Conservation (phyloP, 73 alveolate genomes). For the Paramecium sexaurelia region DNA sequence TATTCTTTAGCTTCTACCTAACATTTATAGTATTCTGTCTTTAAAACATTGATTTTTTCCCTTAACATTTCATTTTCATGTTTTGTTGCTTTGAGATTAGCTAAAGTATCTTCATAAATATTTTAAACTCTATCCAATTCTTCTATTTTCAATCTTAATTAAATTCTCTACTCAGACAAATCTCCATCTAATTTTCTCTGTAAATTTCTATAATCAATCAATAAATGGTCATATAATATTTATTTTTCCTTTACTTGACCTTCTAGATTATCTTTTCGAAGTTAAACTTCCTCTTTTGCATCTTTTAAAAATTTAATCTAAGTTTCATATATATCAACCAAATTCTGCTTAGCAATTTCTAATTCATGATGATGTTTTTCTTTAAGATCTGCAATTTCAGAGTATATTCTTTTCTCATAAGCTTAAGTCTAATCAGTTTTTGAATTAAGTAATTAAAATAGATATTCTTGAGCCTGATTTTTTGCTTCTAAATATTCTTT, state of each 20-base stretch:
- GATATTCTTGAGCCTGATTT: slow-evolving; percentile 79
- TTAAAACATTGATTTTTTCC: slow-evolving; percentile 80
- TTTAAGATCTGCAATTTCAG: slow-evolving; percentile 82
- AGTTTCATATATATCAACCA: slow-evolving; percentile 86
- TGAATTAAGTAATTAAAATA: slow-evolving; percentile 79
- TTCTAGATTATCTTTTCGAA: slow-evolving; percentile 71
- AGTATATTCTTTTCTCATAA: slow-evolving; percentile 73
- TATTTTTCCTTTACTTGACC: slow-evolving; percentile 78
- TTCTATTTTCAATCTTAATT: slow-evolving; percentile 75
- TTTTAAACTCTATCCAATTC: slow-evolving; percentile 77
- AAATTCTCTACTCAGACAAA: slow-evolving; percentile 77
- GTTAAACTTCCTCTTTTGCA: slow-evolving; percentile 81
- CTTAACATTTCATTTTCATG: slow-evolving; percentile 81
- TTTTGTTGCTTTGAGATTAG: slow-evolving; percentile 78
- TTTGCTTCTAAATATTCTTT: slow-evolving; percentile 81
- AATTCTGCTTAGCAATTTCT: slow-evolving; percentile 71
- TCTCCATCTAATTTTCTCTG: slow-evolving; percentile 81
- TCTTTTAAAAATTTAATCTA: slow-evolving; percentile 79
- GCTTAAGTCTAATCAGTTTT: slow-evolving; percentile 73
- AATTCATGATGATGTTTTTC: slow-evolving; percentile 85
- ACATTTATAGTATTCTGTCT: slow-evolving; percentile 82
- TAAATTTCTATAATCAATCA: slow-evolving; percentile 78
- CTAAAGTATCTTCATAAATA: slow-evolving; percentile 86
- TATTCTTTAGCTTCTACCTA: slow-evolving; percentile 76
- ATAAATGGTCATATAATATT: slow-evolving; percentile 78